These are phyloP conservation scores for Leccinum variabile DNA, from an alignment of 1,284 basidiomycete genomes.

Conservation along the genomic window DNA sequence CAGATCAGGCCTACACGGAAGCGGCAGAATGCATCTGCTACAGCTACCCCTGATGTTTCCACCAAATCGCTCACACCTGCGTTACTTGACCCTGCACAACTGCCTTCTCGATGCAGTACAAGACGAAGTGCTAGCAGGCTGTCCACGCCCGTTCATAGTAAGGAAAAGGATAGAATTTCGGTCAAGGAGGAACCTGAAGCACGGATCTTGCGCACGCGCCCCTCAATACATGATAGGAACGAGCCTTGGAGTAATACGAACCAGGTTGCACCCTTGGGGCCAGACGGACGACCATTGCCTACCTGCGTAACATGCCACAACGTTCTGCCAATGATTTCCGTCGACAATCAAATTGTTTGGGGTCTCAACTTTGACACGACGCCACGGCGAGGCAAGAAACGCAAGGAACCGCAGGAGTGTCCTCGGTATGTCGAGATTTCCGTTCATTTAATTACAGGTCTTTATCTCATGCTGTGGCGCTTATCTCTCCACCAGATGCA, in stretches of 20 bases:
- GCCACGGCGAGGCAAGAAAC: conserved; percentile 48
- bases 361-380: conserved; percentile 53
- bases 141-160: conserved; percentile 35
- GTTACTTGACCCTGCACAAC: conserved; percentile 23
- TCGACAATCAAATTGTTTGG: conserved; percentile 72
- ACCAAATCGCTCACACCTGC: conserved; percentile 30
- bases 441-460: conserved; percentile 18
- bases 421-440: conserved; percentile 54
- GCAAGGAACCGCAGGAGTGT: conserved; percentile 64
- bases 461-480: conserved; percentile 23
- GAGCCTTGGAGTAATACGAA: conserved; percentile 41
- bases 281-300: conserved; percentile 59
- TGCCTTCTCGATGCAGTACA: conserved; percentile 16
- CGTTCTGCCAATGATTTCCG: conserved; percentile 68
- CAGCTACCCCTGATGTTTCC: conserved; percentile 25
- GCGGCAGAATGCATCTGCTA: conserved; percentile 49
- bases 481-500: conserved; percentile 49
- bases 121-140: conserved; percentile 28
- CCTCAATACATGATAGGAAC: conserved; percentile 36
- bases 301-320: conserved; percentile 65
- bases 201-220: conserved; percentile 49
- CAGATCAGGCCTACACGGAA: conserved; percentile 53
- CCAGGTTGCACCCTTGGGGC: conserved; percentile 44
- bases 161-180: conserved; percentile 40
- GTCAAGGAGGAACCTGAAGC: conserved; percentile 53